Percentiles rank a stretch among this genome's conserved stretches.
These are phyloP conservation scores for Escallonia herrerae DNA, from an alignment of 129 eudicot species.

Conservation along the genomic window DNA sequence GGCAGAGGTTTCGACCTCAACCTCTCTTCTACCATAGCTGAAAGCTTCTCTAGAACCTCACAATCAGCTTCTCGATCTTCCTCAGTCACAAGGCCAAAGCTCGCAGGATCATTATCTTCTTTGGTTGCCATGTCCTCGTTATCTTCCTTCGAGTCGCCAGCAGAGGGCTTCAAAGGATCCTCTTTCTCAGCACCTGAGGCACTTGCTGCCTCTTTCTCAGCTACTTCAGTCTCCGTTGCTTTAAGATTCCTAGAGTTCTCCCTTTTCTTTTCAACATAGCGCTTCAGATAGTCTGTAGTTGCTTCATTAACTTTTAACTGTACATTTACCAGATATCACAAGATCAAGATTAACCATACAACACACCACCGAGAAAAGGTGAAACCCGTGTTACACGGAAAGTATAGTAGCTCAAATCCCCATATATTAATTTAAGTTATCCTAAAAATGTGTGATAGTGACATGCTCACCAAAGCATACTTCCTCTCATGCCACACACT, in stretches of 20 bases:
- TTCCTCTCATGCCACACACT: too few relatives aligned
- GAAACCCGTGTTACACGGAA: too few relatives aligned
- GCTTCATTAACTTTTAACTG: constrained; percentile 74
- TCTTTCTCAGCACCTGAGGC: constrained; percentile 31
- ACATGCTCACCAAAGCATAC: too few relatives aligned
- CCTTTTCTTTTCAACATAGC: constrained; percentile 69
- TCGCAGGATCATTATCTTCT: constrained; percentile 43
- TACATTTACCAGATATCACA: constrained; percentile 11
- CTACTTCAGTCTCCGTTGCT: constrained; percentile 40
- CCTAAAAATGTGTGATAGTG: too few relatives aligned
- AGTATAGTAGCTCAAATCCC: too few relatives aligned
- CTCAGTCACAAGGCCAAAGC: constrained; percentile 77
- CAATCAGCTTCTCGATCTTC: constrained; percentile 81
- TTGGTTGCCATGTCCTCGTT: constrained; percentile 39
- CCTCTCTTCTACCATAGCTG: constrained; percentile 81
- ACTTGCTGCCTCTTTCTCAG: constrained; percentile 40
- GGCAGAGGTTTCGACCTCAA: constrained; percentile 76
- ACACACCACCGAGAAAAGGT: too few relatives aligned
- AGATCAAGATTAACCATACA: background rate
- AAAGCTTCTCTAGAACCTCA: constrained; percentile 71
- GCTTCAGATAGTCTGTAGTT: constrained; percentile 64
- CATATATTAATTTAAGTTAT: too few relatives aligned
- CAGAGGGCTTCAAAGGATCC: constrained; percentile 30
- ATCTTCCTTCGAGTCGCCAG: constrained; percentile 32
- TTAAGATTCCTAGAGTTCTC: constrained; percentile 36